Evolutionary conservation across 176 grass and related monocot species (phyloP).

Genomic region (Cymbopogon citratus): DNA sequence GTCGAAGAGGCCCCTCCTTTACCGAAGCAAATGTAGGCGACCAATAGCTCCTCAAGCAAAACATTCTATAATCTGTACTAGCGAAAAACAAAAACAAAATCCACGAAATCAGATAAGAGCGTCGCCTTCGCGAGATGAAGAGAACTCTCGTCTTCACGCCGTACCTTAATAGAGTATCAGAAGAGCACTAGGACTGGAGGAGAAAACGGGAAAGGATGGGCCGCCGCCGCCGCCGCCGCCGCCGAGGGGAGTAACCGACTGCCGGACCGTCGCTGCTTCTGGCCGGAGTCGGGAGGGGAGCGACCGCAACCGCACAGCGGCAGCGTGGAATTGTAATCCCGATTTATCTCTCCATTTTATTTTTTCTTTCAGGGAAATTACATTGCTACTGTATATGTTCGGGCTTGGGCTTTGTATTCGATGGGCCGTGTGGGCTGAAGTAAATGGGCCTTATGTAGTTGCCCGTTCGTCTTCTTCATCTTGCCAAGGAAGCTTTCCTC

Average conservation of each 20-base stretch:
- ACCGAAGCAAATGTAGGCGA: constrained; percentile 5
- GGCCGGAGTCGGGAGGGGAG: not conserved
- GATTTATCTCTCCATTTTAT: not conserved
- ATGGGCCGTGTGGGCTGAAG: not conserved
- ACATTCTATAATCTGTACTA: constrained; percentile 14
- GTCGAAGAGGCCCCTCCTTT: not conserved
- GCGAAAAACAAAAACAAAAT: not conserved
- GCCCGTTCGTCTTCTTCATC: constrained; percentile 6
- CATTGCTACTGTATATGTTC: not conserved
- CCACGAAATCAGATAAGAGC: not conserved
- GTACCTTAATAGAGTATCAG: not conserved
- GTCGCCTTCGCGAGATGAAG: not conserved
- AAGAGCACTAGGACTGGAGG: too few relatives aligned
- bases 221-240: not conserved
- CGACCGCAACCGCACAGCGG: not conserved
- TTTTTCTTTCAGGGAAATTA: not conserved
- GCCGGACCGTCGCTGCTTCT: not conserved
- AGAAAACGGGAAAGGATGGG: not conserved
- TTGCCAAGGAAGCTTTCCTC: not conserved
- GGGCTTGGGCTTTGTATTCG: not conserved
- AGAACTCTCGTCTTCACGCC: not conserved
- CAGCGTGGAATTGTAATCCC: not conserved
- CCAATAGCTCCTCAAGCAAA: constrained; percentile 35
- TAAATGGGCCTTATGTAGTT: not conserved
- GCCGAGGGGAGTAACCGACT: not conserved